These are phyloP conservation scores for Monilinia polystroma DNA, from an alignment of 2,329 filamentous ascomycete species.

Conservation along the genomic window DNA sequence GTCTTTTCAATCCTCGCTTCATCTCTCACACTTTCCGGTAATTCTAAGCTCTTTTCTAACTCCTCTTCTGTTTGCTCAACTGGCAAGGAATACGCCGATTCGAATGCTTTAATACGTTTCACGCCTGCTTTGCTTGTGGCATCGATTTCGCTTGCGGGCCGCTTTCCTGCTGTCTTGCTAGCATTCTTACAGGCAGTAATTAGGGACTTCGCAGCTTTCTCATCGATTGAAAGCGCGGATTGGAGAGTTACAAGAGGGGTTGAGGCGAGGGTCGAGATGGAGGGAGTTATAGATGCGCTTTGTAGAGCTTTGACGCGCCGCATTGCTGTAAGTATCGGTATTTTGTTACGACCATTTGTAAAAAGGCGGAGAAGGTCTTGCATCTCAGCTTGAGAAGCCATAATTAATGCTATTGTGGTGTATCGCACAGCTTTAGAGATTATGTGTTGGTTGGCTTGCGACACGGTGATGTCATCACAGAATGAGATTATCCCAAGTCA, in stretches of 20 bases:
- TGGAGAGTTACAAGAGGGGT: slow-evolving; percentile 31
- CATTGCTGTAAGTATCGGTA: slow-evolving; percentile 60
- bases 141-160: slow-evolving; percentile 27
- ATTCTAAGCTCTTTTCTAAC: slow-evolving; percentile 59
- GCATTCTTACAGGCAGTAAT: slow-evolving; percentile 37
- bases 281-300: slow-evolving; percentile 47
- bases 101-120: slow-evolving; percentile 32
- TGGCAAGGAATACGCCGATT: slow-evolving; percentile 36
- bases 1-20: slow-evolving; percentile 60
- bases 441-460: neutral
- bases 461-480: slow-evolving; percentile 1
- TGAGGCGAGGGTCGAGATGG: slow-evolving; percentile 36
- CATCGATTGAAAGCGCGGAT: slow-evolving; percentile 33
- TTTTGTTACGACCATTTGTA: slow-evolving; percentile 52
- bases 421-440: neutral
- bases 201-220: slow-evolving; percentile 39
- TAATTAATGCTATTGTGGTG: neutral
- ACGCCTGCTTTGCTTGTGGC: slow-evolving; percentile 21
- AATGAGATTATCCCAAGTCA: neutral
- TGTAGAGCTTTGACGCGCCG: slow-evolving; percentile 58
- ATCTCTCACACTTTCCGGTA: slow-evolving; percentile 55
- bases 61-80: slow-evolving; percentile 49
- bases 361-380: slow-evolving; percentile 61
- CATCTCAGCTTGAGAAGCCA: slow-evolving; percentile 46
- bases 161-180: slow-evolving; percentile 33